Evolutionary conservation across 306 rosid species (phyloP).

Genomic region (Sindora glabra): DNA sequence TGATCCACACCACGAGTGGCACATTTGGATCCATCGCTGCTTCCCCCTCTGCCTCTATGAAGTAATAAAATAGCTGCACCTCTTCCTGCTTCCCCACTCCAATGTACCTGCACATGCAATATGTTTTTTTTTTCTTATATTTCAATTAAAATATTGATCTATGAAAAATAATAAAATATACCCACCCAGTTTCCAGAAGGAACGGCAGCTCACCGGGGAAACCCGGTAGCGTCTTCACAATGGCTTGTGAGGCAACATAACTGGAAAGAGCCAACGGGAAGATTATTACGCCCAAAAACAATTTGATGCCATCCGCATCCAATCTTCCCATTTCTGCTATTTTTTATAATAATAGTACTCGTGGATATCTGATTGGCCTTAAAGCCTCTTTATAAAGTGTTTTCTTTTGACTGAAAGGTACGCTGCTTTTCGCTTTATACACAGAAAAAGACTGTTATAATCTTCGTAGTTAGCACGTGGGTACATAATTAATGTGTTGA

Average conservation of each 20-base stretch:
- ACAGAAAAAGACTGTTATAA: too few relatives aligned
- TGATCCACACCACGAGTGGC: conserved; percentile 37
- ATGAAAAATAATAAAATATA: neutral
- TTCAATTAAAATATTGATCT: neutral
- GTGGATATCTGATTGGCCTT: too few relatives aligned
- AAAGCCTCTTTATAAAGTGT: too few relatives aligned
- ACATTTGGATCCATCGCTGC: conserved; percentile 22
- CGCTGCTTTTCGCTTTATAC: too few relatives aligned
- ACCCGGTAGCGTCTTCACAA: conserved; percentile 18
- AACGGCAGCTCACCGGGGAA: conserved; percentile 11
- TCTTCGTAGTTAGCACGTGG: too few relatives aligned
- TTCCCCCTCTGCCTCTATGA: conserved; percentile 18
- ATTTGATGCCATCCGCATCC: neutral
- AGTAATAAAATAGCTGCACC: conserved; percentile 36
- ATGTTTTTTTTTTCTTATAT: too few relatives aligned
- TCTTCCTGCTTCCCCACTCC: conserved; percentile 28
- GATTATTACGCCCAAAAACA: neutral
- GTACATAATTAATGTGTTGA: too few relatives aligned
- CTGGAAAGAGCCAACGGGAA: neutral
- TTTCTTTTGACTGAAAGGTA: too few relatives aligned
- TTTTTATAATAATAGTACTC: too few relatives aligned
- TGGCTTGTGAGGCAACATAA: neutral
- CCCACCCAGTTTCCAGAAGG: conserved; percentile 5
- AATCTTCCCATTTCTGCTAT: neutral
- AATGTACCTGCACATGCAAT: conserved; percentile 13